A percentile compares a stretch with the other conserved stretches of the same genome.
phyloP scores from a whole-genome alignment of 1,284 basidiomycete species.

The Rhodotorula sp. region DNA sequence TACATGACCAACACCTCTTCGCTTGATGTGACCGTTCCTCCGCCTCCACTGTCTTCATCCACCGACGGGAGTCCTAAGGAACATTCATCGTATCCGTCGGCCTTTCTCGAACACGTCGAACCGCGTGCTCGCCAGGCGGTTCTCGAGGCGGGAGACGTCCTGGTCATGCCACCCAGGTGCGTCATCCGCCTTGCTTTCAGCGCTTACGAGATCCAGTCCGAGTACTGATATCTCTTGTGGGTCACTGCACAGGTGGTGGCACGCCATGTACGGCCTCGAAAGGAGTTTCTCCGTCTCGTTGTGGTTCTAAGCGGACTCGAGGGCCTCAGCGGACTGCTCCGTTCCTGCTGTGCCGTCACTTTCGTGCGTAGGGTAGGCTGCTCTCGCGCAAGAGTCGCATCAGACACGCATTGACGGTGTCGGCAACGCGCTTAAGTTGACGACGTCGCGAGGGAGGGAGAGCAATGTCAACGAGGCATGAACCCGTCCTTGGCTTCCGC shows the following conservation, averaged over 20 bases:
- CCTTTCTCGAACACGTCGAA: conserved; percentile 56
- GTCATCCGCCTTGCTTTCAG: background rate
- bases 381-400: too few relatives aligned
- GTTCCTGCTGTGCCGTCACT: too few relatives aligned
- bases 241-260: conserved; percentile 44
- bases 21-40: conserved; percentile 61
- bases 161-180: conserved; percentile 80
- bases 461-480: too few relatives aligned
- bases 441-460: too few relatives aligned
- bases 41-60: background rate
- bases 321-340: too few relatives aligned
- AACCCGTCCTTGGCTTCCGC: too few relatives aligned
- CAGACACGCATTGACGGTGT: too few relatives aligned
- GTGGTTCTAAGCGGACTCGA: conserved; percentile 41
- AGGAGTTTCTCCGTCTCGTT: conserved; percentile 45
- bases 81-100: background rate
- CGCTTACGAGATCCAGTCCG: too few relatives aligned
- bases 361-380: too few relatives aligned
- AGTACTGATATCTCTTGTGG: background rate
- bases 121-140: conserved; percentile 65
- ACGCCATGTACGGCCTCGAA: conserved; percentile 43
- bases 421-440: too few relatives aligned
- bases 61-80: background rate
- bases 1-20: conserved; percentile 53
- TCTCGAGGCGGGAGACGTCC: conserved; percentile 74